Percentiles rank a stretch among this genome's conserved stretches.
phyloP scores from a whole-genome alignment of 2,329 filamentous ascomycete genomes.

The Epichloe scottii region DNA sequence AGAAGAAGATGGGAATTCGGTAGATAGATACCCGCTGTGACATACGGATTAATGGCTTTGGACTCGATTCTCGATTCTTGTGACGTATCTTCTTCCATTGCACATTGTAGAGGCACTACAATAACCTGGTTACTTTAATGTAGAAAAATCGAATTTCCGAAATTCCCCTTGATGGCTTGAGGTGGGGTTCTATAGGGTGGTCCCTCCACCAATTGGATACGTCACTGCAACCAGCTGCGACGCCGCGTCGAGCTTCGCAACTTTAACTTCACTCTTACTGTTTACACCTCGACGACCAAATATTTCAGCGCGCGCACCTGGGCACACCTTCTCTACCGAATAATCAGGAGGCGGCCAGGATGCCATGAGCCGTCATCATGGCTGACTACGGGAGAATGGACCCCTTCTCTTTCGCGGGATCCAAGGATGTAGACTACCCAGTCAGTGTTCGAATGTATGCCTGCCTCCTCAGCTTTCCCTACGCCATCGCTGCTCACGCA shows the following conservation, averaged over 20 bases:
- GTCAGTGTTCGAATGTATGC: conserved; percentile 53
- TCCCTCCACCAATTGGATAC: background rate
- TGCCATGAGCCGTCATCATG: conserved; percentile 21
- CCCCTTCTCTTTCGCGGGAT: conserved; percentile 88
- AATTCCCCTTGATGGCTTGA: too few relatives aligned
- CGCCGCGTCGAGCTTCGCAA: background rate
- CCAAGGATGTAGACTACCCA: conserved; percentile 67
- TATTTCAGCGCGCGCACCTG: background rate
- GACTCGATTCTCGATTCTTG: too few relatives aligned
- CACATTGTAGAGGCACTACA: too few relatives aligned
- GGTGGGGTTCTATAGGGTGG: too few relatives aligned
- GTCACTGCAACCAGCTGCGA: background rate
- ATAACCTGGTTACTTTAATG: too few relatives aligned
- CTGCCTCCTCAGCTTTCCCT: background rate
- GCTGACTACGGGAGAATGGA: conserved; percentile 55
- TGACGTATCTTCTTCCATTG: background rate
- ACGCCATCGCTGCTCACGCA: background rate
- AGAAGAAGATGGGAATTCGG: too few relatives aligned
- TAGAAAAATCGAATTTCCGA: too few relatives aligned
- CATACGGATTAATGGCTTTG: too few relatives aligned
- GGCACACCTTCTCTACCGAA: background rate
- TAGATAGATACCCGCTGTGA: too few relatives aligned
- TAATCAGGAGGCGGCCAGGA: conserved; percentile 7
- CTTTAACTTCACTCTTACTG: background rate
- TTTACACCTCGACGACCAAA: background rate